Evolutionary conservation across 1,284 basidiomycete genomes (phyloP), one percentile per base, ranked within the genome.

Genomic region (Cronartium quercuum): DNA sequence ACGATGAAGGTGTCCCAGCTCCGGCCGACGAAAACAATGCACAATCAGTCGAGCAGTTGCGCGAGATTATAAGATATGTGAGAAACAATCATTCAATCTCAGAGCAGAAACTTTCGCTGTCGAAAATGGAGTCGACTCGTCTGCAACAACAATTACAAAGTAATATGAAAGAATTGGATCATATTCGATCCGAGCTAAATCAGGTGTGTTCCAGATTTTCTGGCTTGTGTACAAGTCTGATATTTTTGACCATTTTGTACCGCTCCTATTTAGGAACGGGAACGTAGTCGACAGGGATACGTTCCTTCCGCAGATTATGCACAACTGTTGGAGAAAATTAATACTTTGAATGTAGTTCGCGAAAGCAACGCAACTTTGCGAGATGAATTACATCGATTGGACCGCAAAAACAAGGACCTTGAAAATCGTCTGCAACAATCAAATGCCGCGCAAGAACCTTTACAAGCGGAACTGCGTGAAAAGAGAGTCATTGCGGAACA

Each of bases 21-120:
- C 79, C 82, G 9, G 69, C 82, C 4, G 86, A 84, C 18, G 86
- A 88, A 76, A 77, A 82, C 12, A 88, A 89, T 76, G 85, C 84
- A 3, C 66, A 75, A 65, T 66, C 62, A 13, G 62, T 66, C 5
- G 88, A 88, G 0, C 90, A 92, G 78, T 83, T 94, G 18, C 89
- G 89, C 58, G 88, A 89, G 42, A 89, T 95, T 21, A 89, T 94
- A 62, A 85, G 88, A 0, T 93, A 91, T 82, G 83, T 94, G 41
- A 87, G 92, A 37, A 90, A 90, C 79, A 92, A 94, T 83, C 93
- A 94, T 83, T 91, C 94, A 80, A 91, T 94, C 71, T 89, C 91
- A 55, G 91, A 94, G 77, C 85, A 94, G 44, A 91, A 94, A 79
- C 85, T 92, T 58, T 90, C 94, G 79, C 86, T 94, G 68, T 86